These are phyloP conservation scores for Spiraea crenata DNA, from an alignment of 331 rosid species.

Conservation along the genomic window DNA sequence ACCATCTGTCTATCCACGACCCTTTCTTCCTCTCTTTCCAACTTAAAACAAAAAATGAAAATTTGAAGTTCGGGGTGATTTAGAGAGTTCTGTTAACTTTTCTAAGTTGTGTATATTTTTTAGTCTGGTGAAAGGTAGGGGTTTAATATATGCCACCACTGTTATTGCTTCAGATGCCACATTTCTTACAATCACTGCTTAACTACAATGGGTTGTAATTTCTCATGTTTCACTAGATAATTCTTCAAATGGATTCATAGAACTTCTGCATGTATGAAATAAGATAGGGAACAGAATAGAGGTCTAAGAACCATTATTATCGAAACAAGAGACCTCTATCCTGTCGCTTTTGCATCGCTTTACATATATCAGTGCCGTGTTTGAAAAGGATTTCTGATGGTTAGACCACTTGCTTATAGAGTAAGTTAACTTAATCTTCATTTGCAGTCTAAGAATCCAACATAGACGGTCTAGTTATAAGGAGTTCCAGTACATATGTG, in stretches of 20 bases:
- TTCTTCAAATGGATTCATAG: no score
- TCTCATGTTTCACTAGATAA: no score
- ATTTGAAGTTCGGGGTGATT: background rate
- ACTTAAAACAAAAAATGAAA: background rate
- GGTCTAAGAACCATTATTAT: background rate
- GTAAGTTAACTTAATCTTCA: conserved; percentile 19
- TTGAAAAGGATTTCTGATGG: background rate
- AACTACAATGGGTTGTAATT: background rate
- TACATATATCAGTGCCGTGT: no score
- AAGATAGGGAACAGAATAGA: background rate
- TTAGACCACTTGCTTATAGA: background rate
- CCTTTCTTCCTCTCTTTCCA: background rate
- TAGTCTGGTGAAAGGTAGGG: background rate
- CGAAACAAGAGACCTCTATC: background rate
- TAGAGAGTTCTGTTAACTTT: background rate
- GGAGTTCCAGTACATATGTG: conserved; percentile 84
- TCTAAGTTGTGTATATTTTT: background rate
- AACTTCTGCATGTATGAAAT: background rate
- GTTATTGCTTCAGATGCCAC: background rate
- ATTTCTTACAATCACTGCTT: background rate
- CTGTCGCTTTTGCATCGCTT: background rate
- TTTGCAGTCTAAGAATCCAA: conserved; percentile 60
- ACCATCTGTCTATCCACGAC: background rate
- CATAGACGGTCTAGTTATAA: conserved; percentile 87
- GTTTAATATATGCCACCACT: background rate